These are phyloP conservation scores for Raphidocelis subcapitata DNA, from an alignment of 139 green algal genomes.

Conservation along the genomic window DNA sequence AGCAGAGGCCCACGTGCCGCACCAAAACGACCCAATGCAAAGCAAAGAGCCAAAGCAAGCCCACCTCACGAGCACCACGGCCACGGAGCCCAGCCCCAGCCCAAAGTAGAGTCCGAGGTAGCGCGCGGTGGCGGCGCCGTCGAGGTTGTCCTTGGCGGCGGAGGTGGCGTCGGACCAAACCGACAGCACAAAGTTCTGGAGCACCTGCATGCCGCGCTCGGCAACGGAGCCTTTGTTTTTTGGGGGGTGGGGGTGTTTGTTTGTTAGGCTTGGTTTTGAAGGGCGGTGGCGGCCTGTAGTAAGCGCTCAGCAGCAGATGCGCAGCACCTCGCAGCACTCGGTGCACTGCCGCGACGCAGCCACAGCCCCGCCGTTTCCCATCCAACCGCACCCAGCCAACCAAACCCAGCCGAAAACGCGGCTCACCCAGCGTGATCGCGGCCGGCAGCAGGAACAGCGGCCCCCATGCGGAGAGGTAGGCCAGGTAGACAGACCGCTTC, in stretches of 20 bases:
- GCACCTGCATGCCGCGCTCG: constrained; percentile 54
- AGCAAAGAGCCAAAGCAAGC: too few species aligned
- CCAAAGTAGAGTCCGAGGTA: constrained; percentile 73
- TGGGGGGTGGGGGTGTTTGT: not conserved
- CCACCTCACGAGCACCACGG: not conserved
- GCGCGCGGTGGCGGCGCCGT: constrained; percentile 8
- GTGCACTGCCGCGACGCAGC: too few species aligned
- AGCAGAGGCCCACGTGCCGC: constrained; percentile 10
- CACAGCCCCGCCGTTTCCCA: not conserved
- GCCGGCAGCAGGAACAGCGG: constrained; percentile 59
- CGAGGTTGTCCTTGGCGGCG: not conserved
- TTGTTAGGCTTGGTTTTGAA: too few species aligned
- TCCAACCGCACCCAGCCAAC: not conserved
- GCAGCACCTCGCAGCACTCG: too few species aligned
- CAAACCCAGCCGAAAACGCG: not conserved
- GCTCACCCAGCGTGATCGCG: constrained; percentile 35
- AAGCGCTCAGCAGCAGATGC: too few species aligned
- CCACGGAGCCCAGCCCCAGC: constrained; percentile 62
- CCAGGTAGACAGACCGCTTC: constrained; percentile 62
- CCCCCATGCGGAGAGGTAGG: constrained; percentile 77
- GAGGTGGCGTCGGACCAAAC: constrained; percentile 48
- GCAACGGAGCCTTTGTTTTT: constrained; percentile 18
- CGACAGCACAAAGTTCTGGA: constrained; percentile 79
- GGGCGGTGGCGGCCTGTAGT: too few species aligned
- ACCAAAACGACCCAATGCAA: too few species aligned